Evolutionary conservation across 495 filamentous ascomycete genomes (phyloP).

Genomic region (Hypomontagnella monticulosa): DNA sequence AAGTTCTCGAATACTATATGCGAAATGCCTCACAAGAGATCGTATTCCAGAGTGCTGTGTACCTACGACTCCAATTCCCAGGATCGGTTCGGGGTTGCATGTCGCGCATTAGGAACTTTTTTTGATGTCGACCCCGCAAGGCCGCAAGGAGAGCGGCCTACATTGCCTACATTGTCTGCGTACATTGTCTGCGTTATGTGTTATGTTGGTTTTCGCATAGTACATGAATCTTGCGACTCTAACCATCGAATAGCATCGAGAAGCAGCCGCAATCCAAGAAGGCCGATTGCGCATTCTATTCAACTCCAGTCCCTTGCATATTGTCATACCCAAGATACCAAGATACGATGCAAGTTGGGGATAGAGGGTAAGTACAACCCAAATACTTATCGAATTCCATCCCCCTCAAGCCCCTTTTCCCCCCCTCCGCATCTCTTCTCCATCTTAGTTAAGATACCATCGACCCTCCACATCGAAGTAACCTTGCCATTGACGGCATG

Average conservation of each 20-base stretch:
- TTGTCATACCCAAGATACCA: constrained; percentile 49
- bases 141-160: constrained; percentile 27
- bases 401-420: neutral
- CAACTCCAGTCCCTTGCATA: constrained; percentile 47
- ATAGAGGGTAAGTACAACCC: constrained; percentile 23
- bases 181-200: neutral
- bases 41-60: constrained; percentile 29
- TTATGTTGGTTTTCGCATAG: neutral
- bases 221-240: constrained; percentile 15
- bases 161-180: neutral
- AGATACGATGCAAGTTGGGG: constrained; percentile 39
- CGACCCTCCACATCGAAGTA: constrained; percentile 30
- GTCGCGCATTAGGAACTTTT: constrained; percentile 44
- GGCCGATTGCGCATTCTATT: constrained; percentile 42
- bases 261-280: constrained; percentile 34
- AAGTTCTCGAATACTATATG: constrained; percentile 29
- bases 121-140: constrained; percentile 36
- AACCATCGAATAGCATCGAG: constrained; percentile 5
- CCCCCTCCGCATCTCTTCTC: constrained; percentile 13
- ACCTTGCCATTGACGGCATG: constrained; percentile 13
- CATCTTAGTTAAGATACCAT: constrained; percentile 32
- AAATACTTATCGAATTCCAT: constrained; percentile 29
- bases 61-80: constrained; percentile 22
- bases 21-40: constrained; percentile 40
- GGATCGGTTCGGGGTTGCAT: constrained; percentile 40